Evolutionary conservation across 805 yeast species (phyloP).

Genomic region (Wickerhamiella dianesei): DNA sequence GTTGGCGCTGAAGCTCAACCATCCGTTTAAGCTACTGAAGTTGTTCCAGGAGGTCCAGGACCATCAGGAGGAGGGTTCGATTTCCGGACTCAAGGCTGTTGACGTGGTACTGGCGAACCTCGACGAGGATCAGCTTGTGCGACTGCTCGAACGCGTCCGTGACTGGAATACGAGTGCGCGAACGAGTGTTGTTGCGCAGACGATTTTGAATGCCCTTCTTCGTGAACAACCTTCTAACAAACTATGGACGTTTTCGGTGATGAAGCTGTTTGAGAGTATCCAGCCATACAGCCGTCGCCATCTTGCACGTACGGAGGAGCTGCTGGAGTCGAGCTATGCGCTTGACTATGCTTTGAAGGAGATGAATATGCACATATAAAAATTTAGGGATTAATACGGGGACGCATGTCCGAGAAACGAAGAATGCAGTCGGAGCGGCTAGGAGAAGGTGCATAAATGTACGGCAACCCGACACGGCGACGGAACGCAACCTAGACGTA

Average conservation of each 20-base stretch:
- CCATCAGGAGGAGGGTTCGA: constrained; percentile 33
- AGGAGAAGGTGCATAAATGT: too few relatives aligned
- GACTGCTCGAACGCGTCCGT: constrained; percentile 60
- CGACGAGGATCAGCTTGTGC: constrained; percentile 43
- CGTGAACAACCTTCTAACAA: constrained; percentile 38
- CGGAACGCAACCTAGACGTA: too few relatives aligned
- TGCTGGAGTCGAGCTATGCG: constrained; percentile 74
- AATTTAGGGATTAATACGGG: background rate
- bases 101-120: constrained; percentile 51
- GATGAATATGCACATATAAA: constrained; percentile 25
- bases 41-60: constrained; percentile 51
- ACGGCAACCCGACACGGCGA: too few relatives aligned
- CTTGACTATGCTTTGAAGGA: constrained; percentile 73
- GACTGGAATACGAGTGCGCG: constrained; percentile 92
- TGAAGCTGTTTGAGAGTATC: constrained; percentile 57
- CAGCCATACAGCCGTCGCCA: constrained; percentile 86
- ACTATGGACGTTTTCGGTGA: constrained; percentile 51
- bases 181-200: constrained; percentile 70
- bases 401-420: too few relatives aligned
- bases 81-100: constrained; percentile 44
- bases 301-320: constrained; percentile 55
- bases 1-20: constrained; percentile 74
- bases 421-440: too few relatives aligned
- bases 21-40: constrained; percentile 75
- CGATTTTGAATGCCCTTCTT: constrained; percentile 53